These are phyloP conservation scores for Aspergillus funiculosus DNA, from an alignment of 495 filamentous ascomycete genomes.

Conservation along the genomic window DNA sequence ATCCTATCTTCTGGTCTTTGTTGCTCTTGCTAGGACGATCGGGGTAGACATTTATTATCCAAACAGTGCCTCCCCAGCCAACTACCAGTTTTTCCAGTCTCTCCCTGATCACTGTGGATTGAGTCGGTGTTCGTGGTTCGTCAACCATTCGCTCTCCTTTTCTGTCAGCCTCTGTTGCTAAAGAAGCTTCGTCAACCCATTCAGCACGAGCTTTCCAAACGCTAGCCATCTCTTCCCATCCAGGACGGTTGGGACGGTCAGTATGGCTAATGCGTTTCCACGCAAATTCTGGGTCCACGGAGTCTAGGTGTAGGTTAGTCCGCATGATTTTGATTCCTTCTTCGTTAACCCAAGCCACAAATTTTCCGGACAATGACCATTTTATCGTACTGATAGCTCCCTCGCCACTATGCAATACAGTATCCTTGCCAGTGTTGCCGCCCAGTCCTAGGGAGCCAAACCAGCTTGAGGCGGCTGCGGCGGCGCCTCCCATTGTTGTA, in stretches of 20 bases:
- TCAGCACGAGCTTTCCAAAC: conserved; percentile 89
- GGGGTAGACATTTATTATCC: conserved; percentile 87
- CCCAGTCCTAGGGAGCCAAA: conserved; percentile 78
- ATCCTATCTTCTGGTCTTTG: conserved; percentile 66
- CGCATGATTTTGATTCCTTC: conserved; percentile 97
- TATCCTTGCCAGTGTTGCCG: conserved; percentile 73
- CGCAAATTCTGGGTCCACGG: conserved; percentile 67
- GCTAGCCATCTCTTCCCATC: conserved; percentile 90
- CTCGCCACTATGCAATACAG: conserved; percentile 84
- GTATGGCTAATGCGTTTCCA: conserved; percentile 97
- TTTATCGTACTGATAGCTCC: conserved; percentile 84
- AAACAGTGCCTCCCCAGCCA: conserved; percentile 92
- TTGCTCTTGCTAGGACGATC: conserved; percentile 66
- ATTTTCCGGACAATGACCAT: conserved; percentile 88
- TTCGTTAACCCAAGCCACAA: conserved; percentile 91
- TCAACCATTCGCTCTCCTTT: conserved; percentile 21
- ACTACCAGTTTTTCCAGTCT: conserved; percentile 74
- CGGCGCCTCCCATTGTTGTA: conserved; percentile 70
- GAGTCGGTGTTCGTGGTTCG: conserved; percentile 16
- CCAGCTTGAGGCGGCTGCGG: conserved; percentile 85
- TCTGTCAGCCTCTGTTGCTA: conserved; percentile 58
- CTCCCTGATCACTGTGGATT: conserved; percentile 26
- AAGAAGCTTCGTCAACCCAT: conserved; percentile 78
- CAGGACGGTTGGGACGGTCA: conserved; percentile 68
- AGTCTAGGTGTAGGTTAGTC: conserved; percentile 75